phyloP scores from a whole-genome alignment of 768 basidiomycete genomes.

The Auriscalpium microsporum region DNA sequence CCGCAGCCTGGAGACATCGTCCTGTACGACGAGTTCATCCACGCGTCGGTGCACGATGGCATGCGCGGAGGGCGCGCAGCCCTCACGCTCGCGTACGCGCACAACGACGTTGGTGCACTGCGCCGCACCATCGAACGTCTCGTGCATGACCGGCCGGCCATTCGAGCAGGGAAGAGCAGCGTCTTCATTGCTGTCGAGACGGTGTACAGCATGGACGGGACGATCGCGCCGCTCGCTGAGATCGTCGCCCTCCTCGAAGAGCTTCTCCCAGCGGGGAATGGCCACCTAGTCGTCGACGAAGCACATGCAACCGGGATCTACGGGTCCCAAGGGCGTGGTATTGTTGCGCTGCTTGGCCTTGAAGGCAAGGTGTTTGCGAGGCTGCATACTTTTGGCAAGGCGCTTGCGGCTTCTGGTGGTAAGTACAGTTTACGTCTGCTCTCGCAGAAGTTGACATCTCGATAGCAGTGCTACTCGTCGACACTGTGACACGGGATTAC shows the following conservation, averaged over 20 bases:
- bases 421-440: conserved; percentile 19
- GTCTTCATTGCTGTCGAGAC: conserved; percentile 84
- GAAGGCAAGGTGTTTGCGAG: conserved; percentile 66
- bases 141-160: conserved; percentile 25
- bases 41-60: conserved; percentile 89
- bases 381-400: conserved; percentile 91
- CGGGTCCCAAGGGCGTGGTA: conserved; percentile 66
- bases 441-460: not conserved
- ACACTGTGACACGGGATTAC: conserved; percentile 66
- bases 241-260: conserved; percentile 59
- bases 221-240: conserved; percentile 63
- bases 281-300: conserved; percentile 80
- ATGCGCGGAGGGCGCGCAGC: conserved; percentile 50
- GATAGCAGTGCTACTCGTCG: conserved; percentile 70
- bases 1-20: conserved; percentile 74
- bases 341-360: conserved; percentile 62
- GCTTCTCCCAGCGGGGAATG: conserved; percentile 52
- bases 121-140: conserved; percentile 35
- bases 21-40: conserved; percentile 80
- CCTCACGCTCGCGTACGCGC: conserved; percentile 44
- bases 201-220: conserved; percentile 95
- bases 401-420: conserved; percentile 81
- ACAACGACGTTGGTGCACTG: conserved; percentile 59
- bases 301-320: conserved; percentile 92
- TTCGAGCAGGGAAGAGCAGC: conserved; percentile 34